Evolutionary conservation across 805 yeast genomes (phyloP).

Genomic region (Cephaloascus fragrans): DNA sequence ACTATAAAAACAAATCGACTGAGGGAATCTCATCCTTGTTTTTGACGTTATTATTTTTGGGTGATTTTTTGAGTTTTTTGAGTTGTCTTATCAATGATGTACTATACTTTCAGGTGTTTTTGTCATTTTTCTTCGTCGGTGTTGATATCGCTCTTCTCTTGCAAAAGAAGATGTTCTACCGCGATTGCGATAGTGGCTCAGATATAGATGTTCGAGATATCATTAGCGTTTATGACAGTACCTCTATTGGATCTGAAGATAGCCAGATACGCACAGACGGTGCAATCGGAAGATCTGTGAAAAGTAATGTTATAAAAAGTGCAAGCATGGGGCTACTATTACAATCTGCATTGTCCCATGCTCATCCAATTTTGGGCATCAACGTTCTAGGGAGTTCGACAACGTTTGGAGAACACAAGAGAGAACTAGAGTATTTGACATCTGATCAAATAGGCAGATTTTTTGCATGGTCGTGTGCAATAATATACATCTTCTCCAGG

Average conservation of each 20-base stretch:
- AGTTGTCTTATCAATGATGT: constrained; percentile 30
- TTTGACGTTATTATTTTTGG: constrained; percentile 30
- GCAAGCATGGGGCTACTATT: neutral
- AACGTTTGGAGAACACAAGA: neutral
- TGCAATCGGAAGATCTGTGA: no score
- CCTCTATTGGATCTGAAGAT: neutral
- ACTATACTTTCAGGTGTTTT: constrained; percentile 25
- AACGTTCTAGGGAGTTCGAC: neutral
- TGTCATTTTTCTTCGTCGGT: constrained; percentile 27
- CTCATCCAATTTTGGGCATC: no score
- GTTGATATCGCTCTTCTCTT: constrained; percentile 28
- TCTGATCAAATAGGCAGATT: constrained; percentile 39
- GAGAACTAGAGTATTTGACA: no score
- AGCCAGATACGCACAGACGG: no score
- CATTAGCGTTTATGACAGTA: neutral
- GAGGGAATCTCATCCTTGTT: constrained; percentile 30
- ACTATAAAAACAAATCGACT: constrained; percentile 25
- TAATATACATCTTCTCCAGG: constrained; percentile 67
- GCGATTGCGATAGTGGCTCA: no score
- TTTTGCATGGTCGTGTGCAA: constrained; percentile 75
- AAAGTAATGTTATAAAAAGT: neutral
- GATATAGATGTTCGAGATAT: no score
- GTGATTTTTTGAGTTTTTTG: constrained; percentile 22
- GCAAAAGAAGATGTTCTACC: constrained; percentile 31
- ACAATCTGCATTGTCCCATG: neutral